Evolutionary conservation across 208 protist species (phyloP).

Genomic region (Trypanosoma cruzi): DNA sequence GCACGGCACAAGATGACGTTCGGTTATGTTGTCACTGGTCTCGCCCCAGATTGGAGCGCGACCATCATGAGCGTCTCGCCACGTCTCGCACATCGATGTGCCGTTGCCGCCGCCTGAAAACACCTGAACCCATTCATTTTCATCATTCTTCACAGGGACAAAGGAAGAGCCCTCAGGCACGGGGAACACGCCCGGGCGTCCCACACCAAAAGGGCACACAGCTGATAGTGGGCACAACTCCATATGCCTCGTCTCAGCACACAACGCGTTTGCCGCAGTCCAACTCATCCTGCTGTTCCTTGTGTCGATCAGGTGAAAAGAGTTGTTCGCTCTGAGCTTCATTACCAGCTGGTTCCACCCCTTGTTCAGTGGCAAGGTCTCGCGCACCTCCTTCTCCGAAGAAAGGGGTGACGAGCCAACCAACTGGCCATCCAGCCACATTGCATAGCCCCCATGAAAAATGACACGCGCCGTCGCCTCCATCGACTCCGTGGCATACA

Average conservation of each 20-base stretch:
- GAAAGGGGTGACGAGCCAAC: conserved; percentile 2
- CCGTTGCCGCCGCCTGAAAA: neutral
- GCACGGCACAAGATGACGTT: conserved; percentile 11
- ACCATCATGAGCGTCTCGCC: conserved; percentile 4
- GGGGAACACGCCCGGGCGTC: conserved; percentile 4
- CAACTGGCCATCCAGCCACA: conserved; percentile 10
- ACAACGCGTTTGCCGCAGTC: conserved; percentile 1
- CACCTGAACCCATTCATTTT: conserved; percentile 5
- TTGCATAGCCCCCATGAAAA: conserved; percentile 1
- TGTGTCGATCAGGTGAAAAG: conserved; percentile 2
- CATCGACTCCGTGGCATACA: conserved; percentile 12
- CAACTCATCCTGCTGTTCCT: neutral
- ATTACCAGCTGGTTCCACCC: conserved; percentile 16
- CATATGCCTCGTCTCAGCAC: neutral
- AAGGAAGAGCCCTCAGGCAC: conserved; percentile 13
- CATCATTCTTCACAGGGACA: neutral
- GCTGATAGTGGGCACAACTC: conserved; percentile 8
- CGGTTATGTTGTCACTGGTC: neutral
- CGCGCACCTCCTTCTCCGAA: neutral
- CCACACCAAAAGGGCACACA: conserved; percentile 15
- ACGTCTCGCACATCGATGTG: neutral
- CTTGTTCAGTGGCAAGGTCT: neutral
- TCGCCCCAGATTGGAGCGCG: neutral
- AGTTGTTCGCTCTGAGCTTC: conserved; percentile 3
- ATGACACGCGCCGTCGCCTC: neutral